Base-by-base conservation (phyloP, 75 land plant genomes). In the Pseudotsuga menziesii region DNA sequence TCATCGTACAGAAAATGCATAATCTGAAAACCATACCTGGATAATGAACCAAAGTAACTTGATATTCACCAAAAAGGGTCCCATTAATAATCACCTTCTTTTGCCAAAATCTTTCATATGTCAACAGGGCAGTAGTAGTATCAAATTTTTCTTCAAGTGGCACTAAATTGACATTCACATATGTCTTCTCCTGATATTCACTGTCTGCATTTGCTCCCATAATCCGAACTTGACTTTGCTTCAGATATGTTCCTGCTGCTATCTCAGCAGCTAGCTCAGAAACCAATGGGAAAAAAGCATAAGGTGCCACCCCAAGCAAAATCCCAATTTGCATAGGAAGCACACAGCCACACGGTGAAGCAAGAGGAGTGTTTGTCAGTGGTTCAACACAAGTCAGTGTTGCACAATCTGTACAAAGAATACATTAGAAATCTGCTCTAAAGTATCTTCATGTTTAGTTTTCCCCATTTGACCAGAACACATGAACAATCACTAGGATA, bases 291-390 rank as follows among this genome's bases (percentile, higher is more conserved):
- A 95, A 93, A 57, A 95, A 36, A 27, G 78, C 77, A 77, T 86
- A 86, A n/a, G 86, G 80, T 52, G 90, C 80, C 39, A 95, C 85
- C 14, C 81, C 89, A 16, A 95, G 86, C 60, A 88, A 78, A 78
- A 95, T 85, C 73, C 75, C 82, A 32, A 93, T 83, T 85, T 85
- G 86, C 81, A 95, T 91, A 17, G 98, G 96, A 35, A 87, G 82
- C 25, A 93, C 96, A 84, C 98, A 95, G 20, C 96, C 96, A 78
- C 98, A 95, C 19, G 98, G 94, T 73, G 91, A 89, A 57, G 90
- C 94, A 63, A 85, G 78, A 25, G 93, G 92, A 71, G 94, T 85
- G 59, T 82, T 48, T 22, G 96, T 93, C 23, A 87, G 85, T 7
- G 96, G 93, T 57, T 91, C 96, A 67, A 77, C 62, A 80, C 98